Base-by-base conservation (phyloP, 1,139 yeast genomes). In the Arxiozyma slooffiae region DNA sequence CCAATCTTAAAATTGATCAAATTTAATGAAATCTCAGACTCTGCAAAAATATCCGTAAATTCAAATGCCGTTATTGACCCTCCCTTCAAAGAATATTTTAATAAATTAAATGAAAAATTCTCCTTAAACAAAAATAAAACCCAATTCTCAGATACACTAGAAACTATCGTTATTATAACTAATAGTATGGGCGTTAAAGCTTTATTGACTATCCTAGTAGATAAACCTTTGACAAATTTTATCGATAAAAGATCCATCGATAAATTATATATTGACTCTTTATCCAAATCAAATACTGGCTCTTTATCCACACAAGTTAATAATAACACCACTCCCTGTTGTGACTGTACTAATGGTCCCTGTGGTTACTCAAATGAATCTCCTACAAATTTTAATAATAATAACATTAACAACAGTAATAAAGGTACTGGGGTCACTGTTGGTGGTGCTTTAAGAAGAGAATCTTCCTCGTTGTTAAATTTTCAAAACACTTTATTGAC, bases 101-200 rank as follows among this genome's bases (percentile, higher is more conserved):
- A 57, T 16, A 56, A 57, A 50, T 51, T 66, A 38, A 64, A 56
- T 49, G 52, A 54, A 7, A 64, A 63, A 49, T 65, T 63, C 47
- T 48, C 56, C 8, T 24, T 39, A 4, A 37, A 43, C 41, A 48
- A 24, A 41, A 30, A n/a, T 21, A 37, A 22, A 38, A 2, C 37
- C n/a, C 11, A 30, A 30, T 7, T 23, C 11, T 41, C 26, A 14
- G 48, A 50, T 24, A 42, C 52, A 2, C 39, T 58, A 17, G 66
- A 62, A 22, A 57, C 67, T 5, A 62, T 66, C 4, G 55, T 62
- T 18, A 59, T 66, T 2, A 55, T 66, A 3, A 64, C 68, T 14
- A 65, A 66, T 47, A 60, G 57, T 47, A 64, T 68, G 2, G 69
- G 69, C 21, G 63, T 66, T 14, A 64, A 61, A 49, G 69, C 69